Conservation (phyloP, 1,284 basidiomycete species). For the Crucibulum parvulum region DNA sequence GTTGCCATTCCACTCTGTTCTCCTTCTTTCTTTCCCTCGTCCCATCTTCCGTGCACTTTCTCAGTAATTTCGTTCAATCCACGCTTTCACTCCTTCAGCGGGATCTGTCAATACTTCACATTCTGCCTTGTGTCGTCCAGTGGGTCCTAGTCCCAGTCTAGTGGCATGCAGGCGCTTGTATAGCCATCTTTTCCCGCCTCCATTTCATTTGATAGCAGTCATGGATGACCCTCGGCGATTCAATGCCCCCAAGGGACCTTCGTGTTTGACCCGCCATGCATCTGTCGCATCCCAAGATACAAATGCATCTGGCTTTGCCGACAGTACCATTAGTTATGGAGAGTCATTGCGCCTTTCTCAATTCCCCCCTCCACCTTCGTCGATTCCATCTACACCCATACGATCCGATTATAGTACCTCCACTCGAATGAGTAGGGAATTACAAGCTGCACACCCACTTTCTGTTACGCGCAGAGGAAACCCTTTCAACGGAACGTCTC, state of each 20-base stretch:
- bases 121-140: no score
- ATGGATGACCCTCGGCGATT: neutral
- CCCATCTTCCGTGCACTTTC: neutral
- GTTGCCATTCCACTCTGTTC: neutral
- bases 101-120: neutral
- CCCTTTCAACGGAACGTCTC: no score
- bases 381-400: conserved; percentile 41
- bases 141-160: no score
- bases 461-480: no score
- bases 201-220: neutral
- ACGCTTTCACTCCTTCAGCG: neutral
- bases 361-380: conserved; percentile 49
- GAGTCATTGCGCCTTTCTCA: conserved; percentile 43
- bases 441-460: no score
- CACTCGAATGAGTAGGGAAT: conserved; percentile 4
- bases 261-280: conserved; percentile 33
- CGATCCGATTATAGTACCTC: conserved; percentile 27
- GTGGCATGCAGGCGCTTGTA: no score
- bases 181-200: neutral
- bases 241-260: neutral
- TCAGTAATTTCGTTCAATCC: neutral
- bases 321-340: conserved; percentile 59
- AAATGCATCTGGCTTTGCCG: conserved; percentile 59
- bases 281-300: conserved; percentile 49
- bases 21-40: neutral